Base-by-base conservation (phyloP, 495 filamentous ascomycete genomes). In the Lophium mytilinum region DNA sequence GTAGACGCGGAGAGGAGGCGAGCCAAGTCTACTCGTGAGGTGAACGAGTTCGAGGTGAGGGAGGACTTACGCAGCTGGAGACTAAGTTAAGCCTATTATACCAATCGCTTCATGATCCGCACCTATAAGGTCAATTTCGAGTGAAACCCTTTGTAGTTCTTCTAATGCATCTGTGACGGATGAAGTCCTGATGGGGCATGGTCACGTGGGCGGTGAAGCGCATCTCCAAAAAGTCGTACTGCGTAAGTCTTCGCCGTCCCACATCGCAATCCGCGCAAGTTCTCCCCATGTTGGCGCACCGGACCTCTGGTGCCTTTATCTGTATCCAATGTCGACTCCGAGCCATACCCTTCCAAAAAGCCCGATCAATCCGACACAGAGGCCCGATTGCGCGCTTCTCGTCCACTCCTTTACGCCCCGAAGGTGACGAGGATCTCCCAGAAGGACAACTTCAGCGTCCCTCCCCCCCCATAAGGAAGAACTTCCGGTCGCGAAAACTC, bases 31-130 rank as follows among this genome's bases (percentile, higher is more conserved):
- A 33, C 49, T 21, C 58, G 64, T 24, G 73, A 75, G 56, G 63
- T 75, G 4, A 66, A 73, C 41, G 73, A 76, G 49, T 65, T 74
- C 17, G 68, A 69, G 18, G 50, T 72, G 3, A 62, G 73, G 41
- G 72, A 76, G 30, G 73, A 76, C 55, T 52, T 76, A 62, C 58
- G 68, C 18, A 73, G 73, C 56, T 76, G 73, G 73, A 55, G 35
- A 40, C 49, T 72, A 37, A 12, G 34, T 37, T 61, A 57, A 41
- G 33, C 8, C 14, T n/a, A 14, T 3, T 2, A 42, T 14, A 18
- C 40, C 17, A 18, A n/a, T 14, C 9, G 17, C 17, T 42, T 14
- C 40, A 42, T 50, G 30, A 9, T 2, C 30, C 7, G 1, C 47
- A 19, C 30, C 7, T 19, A n/a, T n/a, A n/a, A n/a, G n/a, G n/a